Conservation (phyloP, 1,284 basidiomycete genomes). For the Ganoderma lingzhi region DNA sequence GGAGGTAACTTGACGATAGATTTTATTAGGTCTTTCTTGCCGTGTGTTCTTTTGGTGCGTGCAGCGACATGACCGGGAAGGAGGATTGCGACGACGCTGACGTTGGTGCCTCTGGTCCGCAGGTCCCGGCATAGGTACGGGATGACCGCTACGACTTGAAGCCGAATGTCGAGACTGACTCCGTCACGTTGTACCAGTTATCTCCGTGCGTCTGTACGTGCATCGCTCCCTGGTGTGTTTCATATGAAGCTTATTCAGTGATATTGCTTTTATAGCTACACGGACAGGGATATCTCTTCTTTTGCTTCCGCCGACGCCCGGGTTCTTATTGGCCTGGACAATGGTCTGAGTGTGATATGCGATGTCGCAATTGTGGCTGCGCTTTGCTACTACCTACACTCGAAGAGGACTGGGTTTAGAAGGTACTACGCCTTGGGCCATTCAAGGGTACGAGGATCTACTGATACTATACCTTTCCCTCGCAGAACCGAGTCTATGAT, state of each 20-base stretch:
- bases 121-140: neutral
- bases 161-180: too few species aligned
- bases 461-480: too few species aligned
- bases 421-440: neutral
- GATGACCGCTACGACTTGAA: too few species aligned
- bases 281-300: neutral
- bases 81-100: neutral
- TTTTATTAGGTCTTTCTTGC: neutral
- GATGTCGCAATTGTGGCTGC: neutral
- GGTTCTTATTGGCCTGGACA: neutral
- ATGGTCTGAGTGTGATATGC: neutral
- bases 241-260: too few species aligned
- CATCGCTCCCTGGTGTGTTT: neutral
- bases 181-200: neutral
- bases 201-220: neutral
- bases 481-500: neutral
- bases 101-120: neutral
- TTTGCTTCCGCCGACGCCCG: neutral
- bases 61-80: neutral
- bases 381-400: neutral
- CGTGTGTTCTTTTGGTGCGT: neutral
- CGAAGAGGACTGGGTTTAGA: neutral
- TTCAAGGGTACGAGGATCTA: too few species aligned
- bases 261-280: neutral
- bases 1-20: neutral